Conservation (phyloP, 768 basidiomycete genomes). For the Pisolithus sp. region DNA sequence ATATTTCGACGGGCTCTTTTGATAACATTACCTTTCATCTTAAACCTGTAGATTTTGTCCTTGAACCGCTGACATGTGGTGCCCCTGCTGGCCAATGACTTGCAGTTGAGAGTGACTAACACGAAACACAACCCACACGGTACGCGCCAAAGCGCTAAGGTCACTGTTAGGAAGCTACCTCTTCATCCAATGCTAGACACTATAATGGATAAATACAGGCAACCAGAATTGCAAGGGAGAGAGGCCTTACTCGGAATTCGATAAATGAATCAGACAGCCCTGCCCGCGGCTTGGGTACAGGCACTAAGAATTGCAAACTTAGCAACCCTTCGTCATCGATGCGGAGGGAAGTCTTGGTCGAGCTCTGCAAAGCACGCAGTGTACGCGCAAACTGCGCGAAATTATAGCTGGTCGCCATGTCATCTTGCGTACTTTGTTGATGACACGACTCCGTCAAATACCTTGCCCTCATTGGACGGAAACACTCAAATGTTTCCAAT, state of each 20-base stretch:
- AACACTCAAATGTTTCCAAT: slow-evolving; percentile 85
- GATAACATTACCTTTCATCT: slow-evolving; percentile 4
- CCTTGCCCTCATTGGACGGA: slow-evolving; percentile 62
- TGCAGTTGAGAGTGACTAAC: neutral
- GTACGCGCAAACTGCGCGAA: slow-evolving; percentile 71
- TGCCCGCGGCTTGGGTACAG: slow-evolving; percentile 34
- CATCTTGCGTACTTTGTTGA: neutral
- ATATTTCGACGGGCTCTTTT: slow-evolving; percentile 40
- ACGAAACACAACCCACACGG: neutral
- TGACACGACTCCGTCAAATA: slow-evolving; percentile 24
- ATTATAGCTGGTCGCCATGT: slow-evolving; percentile 57
- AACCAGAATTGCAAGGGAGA: neutral
- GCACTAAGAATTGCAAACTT: slow-evolving; percentile 88
- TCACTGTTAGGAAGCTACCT: slow-evolving; percentile 9
- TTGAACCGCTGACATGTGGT: neutral
- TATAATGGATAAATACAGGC: slow-evolving; percentile 11
- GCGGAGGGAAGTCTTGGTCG: slow-evolving; percentile 82
- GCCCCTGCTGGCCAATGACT: neutral
- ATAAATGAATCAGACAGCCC: slow-evolving; percentile 63
- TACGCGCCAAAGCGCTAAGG: no score
- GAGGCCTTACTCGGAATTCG: slow-evolving; percentile 71
- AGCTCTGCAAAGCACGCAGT: slow-evolving; percentile 69
- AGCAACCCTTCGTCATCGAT: slow-evolving; percentile 80
- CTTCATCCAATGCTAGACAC: slow-evolving; percentile 29
- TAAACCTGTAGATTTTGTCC: slow-evolving; percentile 15